Conservation (phyloP, 192 early-diverging fungal species). For the Spinellus fusiger region DNA sequence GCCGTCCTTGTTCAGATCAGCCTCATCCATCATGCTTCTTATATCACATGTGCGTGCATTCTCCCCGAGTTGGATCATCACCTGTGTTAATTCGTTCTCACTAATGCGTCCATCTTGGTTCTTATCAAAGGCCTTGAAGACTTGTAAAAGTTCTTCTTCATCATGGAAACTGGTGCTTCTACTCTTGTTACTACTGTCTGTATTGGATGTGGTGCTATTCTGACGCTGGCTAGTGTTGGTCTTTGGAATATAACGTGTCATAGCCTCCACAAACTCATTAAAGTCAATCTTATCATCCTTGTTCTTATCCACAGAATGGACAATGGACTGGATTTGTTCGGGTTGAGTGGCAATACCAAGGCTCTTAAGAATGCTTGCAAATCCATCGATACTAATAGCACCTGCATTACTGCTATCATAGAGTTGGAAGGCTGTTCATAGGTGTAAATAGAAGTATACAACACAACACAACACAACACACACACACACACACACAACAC, state of each 20-base stretch:
- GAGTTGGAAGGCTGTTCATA: constrained; percentile 9
- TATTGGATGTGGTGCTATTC: background rate
- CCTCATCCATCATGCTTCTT: constrained; percentile 30
- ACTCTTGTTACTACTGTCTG: background rate
- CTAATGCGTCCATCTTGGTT: constrained; percentile 28
- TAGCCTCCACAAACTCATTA: constrained; percentile 18
- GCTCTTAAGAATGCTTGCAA: constrained; percentile 4
- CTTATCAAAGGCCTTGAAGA: constrained; percentile 27
- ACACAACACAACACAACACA: too few species aligned
- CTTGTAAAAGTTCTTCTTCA: constrained; percentile 15
- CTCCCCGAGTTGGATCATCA: constrained; percentile 23
- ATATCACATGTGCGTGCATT: constrained; percentile 11
- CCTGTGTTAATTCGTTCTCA: constrained; percentile 15
- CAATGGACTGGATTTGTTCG: background rate
- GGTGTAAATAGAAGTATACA: too few species aligned
- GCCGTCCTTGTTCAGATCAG: constrained; percentile 28
- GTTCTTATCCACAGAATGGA: constrained; percentile 8
- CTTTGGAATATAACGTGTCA: constrained; percentile 5
- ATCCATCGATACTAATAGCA: constrained; percentile 4
- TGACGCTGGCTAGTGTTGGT: background rate
- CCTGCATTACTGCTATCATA: constrained; percentile 12
- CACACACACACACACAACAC: too few species aligned
- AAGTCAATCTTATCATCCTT: constrained; percentile 22
- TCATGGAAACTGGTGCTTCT: background rate
- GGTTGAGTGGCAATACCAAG: constrained; percentile 4